Evolutionary conservation across 2,329 filamentous ascomycete species (phyloP), one percentile per base, ranked within the genome.

Genomic region (Laburnicola sp.): DNA sequence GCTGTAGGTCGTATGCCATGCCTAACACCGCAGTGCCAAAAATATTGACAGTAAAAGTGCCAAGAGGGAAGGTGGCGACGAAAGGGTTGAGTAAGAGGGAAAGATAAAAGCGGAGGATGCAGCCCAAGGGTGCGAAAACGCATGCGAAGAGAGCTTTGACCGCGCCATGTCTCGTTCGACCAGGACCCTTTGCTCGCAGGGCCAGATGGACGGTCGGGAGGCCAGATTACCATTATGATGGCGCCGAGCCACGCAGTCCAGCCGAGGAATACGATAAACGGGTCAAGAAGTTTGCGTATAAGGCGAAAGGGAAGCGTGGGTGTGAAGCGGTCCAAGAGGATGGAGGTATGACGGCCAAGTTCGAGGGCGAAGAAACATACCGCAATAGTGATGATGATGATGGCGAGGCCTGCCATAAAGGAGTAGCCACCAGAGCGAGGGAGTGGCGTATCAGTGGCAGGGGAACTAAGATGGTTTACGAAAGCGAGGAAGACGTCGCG

Each of bases 21-120:
- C 84, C 91, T 43, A 95, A 71, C 11, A 96, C 72, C 0, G 81
- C 81, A 0, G 89, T 91, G 3, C 92, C 93, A 10, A 87, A 69
- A 3, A 95, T 78, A 64, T 97, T 97, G 26, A 88, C 90, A 0
- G 77, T 74, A 63, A 97, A 96, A 0, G 93, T 97, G 2, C 93
- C 93, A 0, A 97, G 71, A 0, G 93, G 93, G 59, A 97, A 97
- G 0, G 80, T 75, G 0, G 84, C 71, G 0, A 84, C 60, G 21
- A 83, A 78, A 0, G 81, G 76, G 63, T 97, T 97, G n/a, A 96
- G 80, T 23, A 77, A 71, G 5, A 88, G 67, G 0, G 88, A 88
- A 1, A 82, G 72, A 67, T 91, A 92, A 75, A 89, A 96, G 3
- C 93, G 83, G 0, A 81, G 67, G 0, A 96, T 73, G 59, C 88